Base-by-base conservation (phyloP, 2,329 filamentous ascomycete genomes). In the Ceratocystis cacaofunesta region DNA sequence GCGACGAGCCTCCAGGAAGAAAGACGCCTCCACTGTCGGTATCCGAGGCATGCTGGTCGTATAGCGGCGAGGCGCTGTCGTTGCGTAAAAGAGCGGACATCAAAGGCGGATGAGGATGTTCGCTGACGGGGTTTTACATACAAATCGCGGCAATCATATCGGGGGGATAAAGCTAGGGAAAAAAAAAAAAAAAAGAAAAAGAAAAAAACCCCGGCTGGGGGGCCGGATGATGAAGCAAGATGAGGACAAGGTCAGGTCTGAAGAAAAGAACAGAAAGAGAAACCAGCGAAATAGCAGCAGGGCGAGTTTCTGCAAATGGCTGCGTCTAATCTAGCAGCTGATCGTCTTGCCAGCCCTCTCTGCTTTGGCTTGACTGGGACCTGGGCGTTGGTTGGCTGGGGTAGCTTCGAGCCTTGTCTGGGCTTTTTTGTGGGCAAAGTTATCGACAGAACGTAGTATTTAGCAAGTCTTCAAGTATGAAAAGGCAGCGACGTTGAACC, bases 11-110 rank as follows among this genome's bases (percentile, higher is more conserved):
- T 28, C 52, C 64, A 5, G 64, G 60, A n/a, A 67, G 65, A 28
- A 62, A 55, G 36, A 63, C 66, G 15, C 66, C 66, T 36, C 66
- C 66, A 3, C 63, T 67, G 44, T 65, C 63, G 36, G 63, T 65
- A 32, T 67, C 66, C 28, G 66, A 67, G 32, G 63, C 66, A 63
- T 65, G 63, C 32, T 65, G 63, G 43, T 67, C 66, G 30, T 67
- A 67, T 25, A 67, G 60, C 60, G 66, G 63, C 60, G 66, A 67
- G 28, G 66, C 30, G 63, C 44, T 57, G 48, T 58, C 41, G 52
- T 58, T 43, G n/a, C 62, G 65, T 43, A 46, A 48, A n/a, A 61
- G 55, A 32, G 55, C 22, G 36, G 52, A 19, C 55, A 63, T 66
- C 30, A 43, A 17, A 61, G 41, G 19, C 50, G 30, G 52, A 12